Conservation (phyloP, 2,329 filamentous ascomycete genomes). For the Nigrospora oryzae region DNA sequence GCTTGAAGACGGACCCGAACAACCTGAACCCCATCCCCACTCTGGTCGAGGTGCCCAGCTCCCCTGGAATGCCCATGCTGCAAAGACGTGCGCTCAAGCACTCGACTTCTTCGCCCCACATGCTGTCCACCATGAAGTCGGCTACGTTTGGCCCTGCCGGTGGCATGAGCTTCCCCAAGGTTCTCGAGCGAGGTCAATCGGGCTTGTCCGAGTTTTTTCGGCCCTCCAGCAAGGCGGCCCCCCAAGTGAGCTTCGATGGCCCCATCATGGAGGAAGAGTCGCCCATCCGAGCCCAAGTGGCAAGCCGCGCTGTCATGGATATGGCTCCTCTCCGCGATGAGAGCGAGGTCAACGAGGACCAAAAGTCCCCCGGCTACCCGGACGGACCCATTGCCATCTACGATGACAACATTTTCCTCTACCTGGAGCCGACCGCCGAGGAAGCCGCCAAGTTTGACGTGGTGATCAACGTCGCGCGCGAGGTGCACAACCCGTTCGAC, state of each 20-base stretch:
- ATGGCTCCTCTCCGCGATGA: constrained; percentile 53
- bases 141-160: constrained; percentile 52
- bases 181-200: constrained; percentile 50
- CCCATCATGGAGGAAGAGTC: constrained; percentile 47
- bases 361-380: constrained; percentile 76
- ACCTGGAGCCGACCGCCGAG: constrained; percentile 70
- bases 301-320: constrained; percentile 49
- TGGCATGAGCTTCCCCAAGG: constrained; percentile 56
- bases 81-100: constrained; percentile 58
- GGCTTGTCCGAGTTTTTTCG: constrained; percentile 51
- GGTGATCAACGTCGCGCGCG: constrained; percentile 75
- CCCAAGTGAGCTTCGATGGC: constrained; percentile 16
- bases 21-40: constrained; percentile 27
- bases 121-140: constrained; percentile 50
- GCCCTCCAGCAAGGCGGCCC: constrained; percentile 24
- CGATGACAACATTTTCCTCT: constrained; percentile 68
- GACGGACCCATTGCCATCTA: constrained; percentile 78
- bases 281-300: constrained; percentile 52
- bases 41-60: constrained; percentile 45
- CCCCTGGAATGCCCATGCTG: constrained; percentile 49
- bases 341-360: constrained; percentile 66
- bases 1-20: constrained; percentile 62
- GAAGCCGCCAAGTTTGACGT: constrained; percentile 74
- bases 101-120: constrained; percentile 59
- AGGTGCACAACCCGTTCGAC: constrained; percentile 70